phyloP scores from a whole-genome alignment of 768 basidiomycete genomes.

The Kwoniella shandongensis region DNA sequence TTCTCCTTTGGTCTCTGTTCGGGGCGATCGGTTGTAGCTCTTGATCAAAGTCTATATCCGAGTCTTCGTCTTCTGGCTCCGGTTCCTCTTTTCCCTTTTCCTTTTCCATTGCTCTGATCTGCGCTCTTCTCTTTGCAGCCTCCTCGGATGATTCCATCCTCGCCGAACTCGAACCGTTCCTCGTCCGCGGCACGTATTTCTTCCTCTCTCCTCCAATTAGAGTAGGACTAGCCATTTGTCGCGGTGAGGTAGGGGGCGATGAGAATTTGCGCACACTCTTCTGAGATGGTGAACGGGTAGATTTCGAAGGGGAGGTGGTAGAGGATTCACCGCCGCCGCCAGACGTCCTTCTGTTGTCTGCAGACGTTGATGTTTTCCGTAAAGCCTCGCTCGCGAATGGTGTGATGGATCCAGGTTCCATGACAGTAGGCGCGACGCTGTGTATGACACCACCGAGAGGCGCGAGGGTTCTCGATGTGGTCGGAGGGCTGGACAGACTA shows the following conservation, averaged over 20 bases:
- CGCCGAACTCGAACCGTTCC: conserved; percentile 10
- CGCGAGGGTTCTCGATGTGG: no score
- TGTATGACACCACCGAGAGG: no score
- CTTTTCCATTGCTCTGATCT: conserved; percentile 2
- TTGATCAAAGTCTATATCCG: conserved; percentile 3
- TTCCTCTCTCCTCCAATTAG: conserved; percentile 1
- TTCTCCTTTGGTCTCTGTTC: background rate
- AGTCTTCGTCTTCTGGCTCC: conserved; percentile 1
- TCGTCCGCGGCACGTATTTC: conserved; percentile 12
- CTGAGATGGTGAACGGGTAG: no score
- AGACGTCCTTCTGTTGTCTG: no score
- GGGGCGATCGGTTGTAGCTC: background rate
- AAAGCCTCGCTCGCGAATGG: no score
- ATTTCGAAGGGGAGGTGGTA: no score
- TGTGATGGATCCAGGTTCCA: no score
- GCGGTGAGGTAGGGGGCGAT: background rate
- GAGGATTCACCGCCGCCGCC: no score
- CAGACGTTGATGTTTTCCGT: no score
- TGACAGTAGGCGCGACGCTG: no score
- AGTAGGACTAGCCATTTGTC: conserved; percentile 2
- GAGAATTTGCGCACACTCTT: no score
- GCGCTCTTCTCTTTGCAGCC: conserved; percentile 11
- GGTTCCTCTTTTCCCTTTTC: conserved; percentile 1
- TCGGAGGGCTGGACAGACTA: no score
- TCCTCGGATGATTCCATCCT: conserved; percentile 19